Base-by-base conservation (phyloP, 2,329 filamentous ascomycete genomes). In the Sporothrix mexicana region DNA sequence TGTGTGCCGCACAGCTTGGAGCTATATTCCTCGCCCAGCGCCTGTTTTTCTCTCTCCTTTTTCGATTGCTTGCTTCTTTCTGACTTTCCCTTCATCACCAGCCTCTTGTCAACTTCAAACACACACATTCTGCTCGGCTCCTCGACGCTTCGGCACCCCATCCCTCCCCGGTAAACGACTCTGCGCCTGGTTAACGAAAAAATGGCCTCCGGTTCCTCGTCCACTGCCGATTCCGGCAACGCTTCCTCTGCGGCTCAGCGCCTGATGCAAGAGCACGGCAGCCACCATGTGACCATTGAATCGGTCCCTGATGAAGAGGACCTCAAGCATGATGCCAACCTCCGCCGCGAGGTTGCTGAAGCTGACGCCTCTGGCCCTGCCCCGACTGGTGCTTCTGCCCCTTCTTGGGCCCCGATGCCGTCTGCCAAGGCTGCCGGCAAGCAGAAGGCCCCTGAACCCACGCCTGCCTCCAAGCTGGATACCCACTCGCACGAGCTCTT, bases 401-500 rank as follows among this genome's bases (percentile, higher is more conserved):
- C 86, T 72, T 83, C 83, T 64, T 85, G 84, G 82, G 82, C 81
- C 71, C 82, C 84, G 71, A 81, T 85, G 25, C 80, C 87, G 77
- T 89, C 89, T 74, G 83, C 88, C 69, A 93, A 92, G 82, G 86
- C 89, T 74, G 88, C 88, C 61, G 89, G 88, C 70, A 94, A 93
- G 84, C 89, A 92, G 80, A 91, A 91, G 80, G 85, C 85, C 49
- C 84, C 88, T 72, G 81, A 85, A 47, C 80, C 84, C 1, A 80
- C 79, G 61, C 76, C 80, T 59, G 75, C 82, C 45, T 82, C 83
- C 59, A 78, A 86, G 70, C 84, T 98, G 74, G 93, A 98, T 81
- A 95, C 93, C 23, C 88, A 93, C 79, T 97, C 93, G 20, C 93
- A 97, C 79, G 95, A 98, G 82, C 85, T 93, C 74, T 99, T 99